phyloP scores from a whole-genome alignment of 345 rosid genomes.

The Salix koriyanagi region DNA sequence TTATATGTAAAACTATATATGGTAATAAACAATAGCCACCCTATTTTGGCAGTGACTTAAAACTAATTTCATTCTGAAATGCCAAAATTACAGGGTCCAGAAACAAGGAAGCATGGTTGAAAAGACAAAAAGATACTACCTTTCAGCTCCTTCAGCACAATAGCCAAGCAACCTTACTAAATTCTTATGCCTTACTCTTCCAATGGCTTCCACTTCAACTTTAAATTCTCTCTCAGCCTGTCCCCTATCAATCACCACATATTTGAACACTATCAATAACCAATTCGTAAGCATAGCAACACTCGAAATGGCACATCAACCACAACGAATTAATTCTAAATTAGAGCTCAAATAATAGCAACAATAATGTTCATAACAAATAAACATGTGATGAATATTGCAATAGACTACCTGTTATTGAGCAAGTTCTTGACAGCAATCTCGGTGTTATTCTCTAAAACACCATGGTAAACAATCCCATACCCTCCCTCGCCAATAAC shows the following conservation, averaged over 20 bases:
- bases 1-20: neutral
- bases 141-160: constrained; percentile 95
- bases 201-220: constrained; percentile 93
- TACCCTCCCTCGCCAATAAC: constrained; percentile 94
- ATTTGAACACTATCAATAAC: neutral
- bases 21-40: neutral
- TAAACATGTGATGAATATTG: neutral
- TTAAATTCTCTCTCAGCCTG: constrained; percentile 93
- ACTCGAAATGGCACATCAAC: neutral
- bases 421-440: constrained; percentile 89
- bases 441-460: constrained; percentile 57
- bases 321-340: neutral
- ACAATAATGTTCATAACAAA: neutral
- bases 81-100: neutral
- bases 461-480: constrained; percentile 83
- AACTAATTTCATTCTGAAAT: neutral
- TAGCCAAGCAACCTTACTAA: constrained; percentile 87
- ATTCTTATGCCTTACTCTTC: constrained; percentile 88
- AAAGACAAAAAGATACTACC: constrained; percentile 36
- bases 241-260: constrained; percentile 44
- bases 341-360: neutral
- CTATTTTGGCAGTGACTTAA: neutral
- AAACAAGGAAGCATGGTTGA: neutral
- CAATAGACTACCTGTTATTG: constrained; percentile 60
- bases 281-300: neutral